A percentile compares a stretch with the other conserved stretches of the same genome.
These are phyloP conservation scores for Physcomitrellopsis africana DNA, from an alignment of 225 moss, liverwort and hornwort species.

Conservation along the genomic window DNA sequence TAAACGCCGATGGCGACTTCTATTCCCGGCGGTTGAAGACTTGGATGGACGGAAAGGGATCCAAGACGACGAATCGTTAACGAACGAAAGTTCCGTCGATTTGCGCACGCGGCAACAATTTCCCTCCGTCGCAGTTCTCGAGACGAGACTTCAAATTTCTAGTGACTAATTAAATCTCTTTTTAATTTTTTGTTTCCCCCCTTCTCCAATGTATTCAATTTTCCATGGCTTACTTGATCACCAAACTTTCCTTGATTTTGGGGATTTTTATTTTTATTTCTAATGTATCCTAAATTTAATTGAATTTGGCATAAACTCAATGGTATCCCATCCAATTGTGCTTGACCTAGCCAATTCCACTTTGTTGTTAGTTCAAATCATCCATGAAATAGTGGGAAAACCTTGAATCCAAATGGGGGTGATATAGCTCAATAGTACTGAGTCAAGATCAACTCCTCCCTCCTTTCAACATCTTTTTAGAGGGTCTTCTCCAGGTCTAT, in stretches of 20 bases:
- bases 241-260: background rate
- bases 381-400: no score
- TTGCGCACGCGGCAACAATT: background rate
- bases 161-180: background rate
- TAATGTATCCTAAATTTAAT: background rate
- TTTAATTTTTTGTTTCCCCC: background rate
- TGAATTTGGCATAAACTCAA: background rate
- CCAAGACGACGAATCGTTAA: background rate
- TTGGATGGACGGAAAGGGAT: background rate
- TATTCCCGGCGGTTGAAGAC: no score
- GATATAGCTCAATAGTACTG: no score
- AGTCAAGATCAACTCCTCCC: no score
- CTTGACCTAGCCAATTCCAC: no score
- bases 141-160: background rate
- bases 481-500: no score
- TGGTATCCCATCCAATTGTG: no score
- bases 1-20: no score
- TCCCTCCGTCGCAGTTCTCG: conserved; percentile 1
- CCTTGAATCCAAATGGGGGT: no score
- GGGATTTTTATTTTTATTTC: background rate
- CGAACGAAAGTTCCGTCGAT: background rate
- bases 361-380: no score
- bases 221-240: background rate
- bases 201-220: background rate
- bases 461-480: no score